Evolutionary conservation across 2,329 filamentous ascomycete genomes (phyloP), one percentile per base, ranked within the genome.

Genomic region (Monosporascus sp.): DNA sequence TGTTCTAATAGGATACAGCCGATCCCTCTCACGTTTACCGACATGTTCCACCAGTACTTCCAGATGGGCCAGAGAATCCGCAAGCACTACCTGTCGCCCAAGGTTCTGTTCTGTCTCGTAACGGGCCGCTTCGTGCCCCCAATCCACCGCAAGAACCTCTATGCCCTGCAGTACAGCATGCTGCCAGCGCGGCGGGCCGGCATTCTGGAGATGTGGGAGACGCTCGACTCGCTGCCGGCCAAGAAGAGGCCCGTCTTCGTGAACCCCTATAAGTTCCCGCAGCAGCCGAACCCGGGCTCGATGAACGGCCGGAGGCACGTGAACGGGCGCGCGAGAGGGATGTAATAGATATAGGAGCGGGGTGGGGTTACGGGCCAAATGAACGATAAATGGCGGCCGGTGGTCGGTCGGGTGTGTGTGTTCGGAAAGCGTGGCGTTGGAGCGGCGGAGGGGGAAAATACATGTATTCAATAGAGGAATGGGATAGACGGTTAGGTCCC

Each of bases 161-260:
- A 99, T 72, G 95, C 91, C 62, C 77, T 99, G 64, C 94, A 99
- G 73, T 99, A 99, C 72, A 96, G 91, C 74, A 97, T 97, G 91
- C 79, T 99, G 41, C 95, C 95, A 0, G 88, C 89, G 7, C 82
- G 82, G 51, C 78, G 95, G 45, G 88, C 90, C 0, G 85, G 87
- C 2, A 88, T 97, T 53, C 78, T 82, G 63, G 91, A 97, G 67
- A 87, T 97, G 69, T 99, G 95, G 94, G 77, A 80, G 44, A 80
- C 82, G 40, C 73, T 94, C 52, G 87, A 81, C 56, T 73, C 72
- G 31, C 65, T 80, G 48, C 73, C 74, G 7, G 68, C 69, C 7
- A 72, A 60, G 73, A 81, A 73, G 54, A 74, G 74, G 58, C 68
- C 71, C 4, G 68, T 75, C 14, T 59, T 61, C 22, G 48, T 63